A percentile compares a stretch with the other conserved stretches of the same genome.
phyloP scores from a whole-genome alignment of 345 rosid species.

The Eucalyptus pauciflora region DNA sequence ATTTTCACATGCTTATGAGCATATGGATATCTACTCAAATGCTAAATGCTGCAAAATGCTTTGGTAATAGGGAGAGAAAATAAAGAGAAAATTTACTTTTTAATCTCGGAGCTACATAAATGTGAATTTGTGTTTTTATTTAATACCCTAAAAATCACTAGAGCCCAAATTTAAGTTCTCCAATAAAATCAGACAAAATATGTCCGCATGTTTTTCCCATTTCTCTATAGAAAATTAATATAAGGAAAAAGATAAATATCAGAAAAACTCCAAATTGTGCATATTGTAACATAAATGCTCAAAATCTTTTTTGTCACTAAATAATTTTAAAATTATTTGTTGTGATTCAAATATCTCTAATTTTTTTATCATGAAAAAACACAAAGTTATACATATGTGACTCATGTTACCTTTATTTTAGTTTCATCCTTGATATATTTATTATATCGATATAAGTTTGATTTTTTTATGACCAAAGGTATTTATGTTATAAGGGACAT shows the following conservation, averaged over 20 bases:
- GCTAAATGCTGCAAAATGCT: neutral
- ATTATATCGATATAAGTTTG: too few species aligned
- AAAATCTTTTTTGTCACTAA: neutral
- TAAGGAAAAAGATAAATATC: neutral
- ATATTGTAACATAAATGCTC: neutral
- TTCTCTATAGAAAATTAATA: neutral
- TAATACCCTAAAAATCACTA: neutral
- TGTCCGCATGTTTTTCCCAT: neutral
- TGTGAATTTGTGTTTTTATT: neutral
- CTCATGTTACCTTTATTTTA: too few species aligned
- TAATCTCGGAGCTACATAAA: neutral
- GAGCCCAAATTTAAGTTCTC: neutral
- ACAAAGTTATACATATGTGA: too few species aligned
- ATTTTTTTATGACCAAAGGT: too few species aligned
- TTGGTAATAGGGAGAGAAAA: neutral
- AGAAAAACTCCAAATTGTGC: too few species aligned
- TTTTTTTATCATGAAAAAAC: accelerated
- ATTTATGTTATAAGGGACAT: too few species aligned
- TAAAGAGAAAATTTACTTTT: neutral
- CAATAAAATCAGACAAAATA: neutral
- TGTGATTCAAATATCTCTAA: too few species aligned
- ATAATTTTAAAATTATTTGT: accelerated
- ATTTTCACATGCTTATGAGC: neutral
- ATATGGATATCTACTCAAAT: neutral
- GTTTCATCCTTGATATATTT: too few species aligned